Conservation (phyloP, 2,329 filamentous ascomycete species). For the Aspergillus fischeri region DNA sequence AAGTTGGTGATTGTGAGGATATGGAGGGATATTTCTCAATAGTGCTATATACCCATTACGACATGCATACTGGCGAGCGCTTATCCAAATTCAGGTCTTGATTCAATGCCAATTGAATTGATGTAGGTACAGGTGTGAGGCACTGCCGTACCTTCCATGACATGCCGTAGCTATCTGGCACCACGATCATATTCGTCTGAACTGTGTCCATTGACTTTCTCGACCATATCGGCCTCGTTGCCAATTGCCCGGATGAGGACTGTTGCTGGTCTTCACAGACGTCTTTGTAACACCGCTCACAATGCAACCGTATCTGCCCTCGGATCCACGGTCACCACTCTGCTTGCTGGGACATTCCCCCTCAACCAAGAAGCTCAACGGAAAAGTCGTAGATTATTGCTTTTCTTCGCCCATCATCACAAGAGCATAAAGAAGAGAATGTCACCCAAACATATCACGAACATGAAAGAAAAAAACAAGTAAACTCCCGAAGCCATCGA, state of each 20-base stretch:
- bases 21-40: conserved; percentile 52
- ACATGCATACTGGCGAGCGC: not conserved
- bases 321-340: no score
- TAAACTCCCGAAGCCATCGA: conserved; percentile 18
- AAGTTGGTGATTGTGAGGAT: conserved; percentile 85
- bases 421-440: conserved; percentile 18
- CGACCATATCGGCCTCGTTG: no score
- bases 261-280: not conserved
- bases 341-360: not conserved
- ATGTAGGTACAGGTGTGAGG: not conserved
- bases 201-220: no score
- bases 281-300: not conserved
- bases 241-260: not conserved
- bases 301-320: no score
- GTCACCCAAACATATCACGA: conserved; percentile 19
- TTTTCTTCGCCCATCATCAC: not conserved
- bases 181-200: no score
- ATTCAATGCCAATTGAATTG: not conserved
- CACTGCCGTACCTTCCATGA: not conserved
- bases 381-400: not conserved
- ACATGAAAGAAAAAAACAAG: conserved; percentile 6
- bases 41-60: not conserved
- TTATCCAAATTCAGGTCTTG: no score
- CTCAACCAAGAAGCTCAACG: not conserved
- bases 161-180: not conserved